Percentiles rank a stretch among this genome's conserved stretches.
Evolutionary conservation across 2,329 filamentous ascomycete species (phyloP).

Genomic region (Didymella pomorum): DNA sequence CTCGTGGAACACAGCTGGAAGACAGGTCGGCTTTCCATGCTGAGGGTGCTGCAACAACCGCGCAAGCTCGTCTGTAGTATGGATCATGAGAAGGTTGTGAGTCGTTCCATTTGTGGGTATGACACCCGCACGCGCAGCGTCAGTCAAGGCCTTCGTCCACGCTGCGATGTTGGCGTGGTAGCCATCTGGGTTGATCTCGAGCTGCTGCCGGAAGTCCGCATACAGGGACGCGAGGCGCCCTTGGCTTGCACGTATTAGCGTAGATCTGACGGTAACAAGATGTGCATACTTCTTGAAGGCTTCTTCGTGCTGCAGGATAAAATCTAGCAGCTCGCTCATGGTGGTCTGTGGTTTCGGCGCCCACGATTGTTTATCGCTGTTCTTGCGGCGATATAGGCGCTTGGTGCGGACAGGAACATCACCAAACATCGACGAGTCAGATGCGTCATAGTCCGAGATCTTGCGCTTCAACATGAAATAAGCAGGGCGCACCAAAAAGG

Average conservation of each 20-base stretch:
- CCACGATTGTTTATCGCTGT: slow-evolving; percentile 30
- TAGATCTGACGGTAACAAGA: neutral
- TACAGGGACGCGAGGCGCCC: slow-evolving; percentile 84
- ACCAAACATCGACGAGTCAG: slow-evolving; percentile 33
- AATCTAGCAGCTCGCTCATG: slow-evolving; percentile 75
- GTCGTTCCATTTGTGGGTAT: slow-evolving; percentile 54
- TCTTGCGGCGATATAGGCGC: slow-evolving; percentile 34
- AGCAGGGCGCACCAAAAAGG: slow-evolving; percentile 13
- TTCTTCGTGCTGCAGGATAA: slow-evolving; percentile 60
- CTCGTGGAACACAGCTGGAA: slow-evolving; percentile 81
- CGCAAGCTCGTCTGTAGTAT: slow-evolving; percentile 69
- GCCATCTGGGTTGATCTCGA: slow-evolving; percentile 81
- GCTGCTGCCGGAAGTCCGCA: slow-evolving; percentile 81
- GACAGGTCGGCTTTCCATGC: slow-evolving; percentile 80
- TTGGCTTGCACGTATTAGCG: slow-evolving; percentile 55
- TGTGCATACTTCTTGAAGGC: slow-evolving; percentile 54
- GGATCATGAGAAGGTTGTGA: slow-evolving; percentile 60
- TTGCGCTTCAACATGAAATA: slow-evolving; percentile 39
- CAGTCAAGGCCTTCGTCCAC: slow-evolving; percentile 78
- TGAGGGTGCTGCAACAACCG: slow-evolving; percentile 76
- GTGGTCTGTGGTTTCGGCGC: slow-evolving; percentile 34
- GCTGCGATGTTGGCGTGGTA: slow-evolving; percentile 81
- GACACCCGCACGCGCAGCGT: slow-evolving; percentile 71
- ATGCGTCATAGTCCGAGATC: slow-evolving; percentile 25
- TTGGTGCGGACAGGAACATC: slow-evolving; percentile 31